Evolutionary conservation across 208 protist genomes (phyloP), one percentile per base, ranked within the genome.

Genomic region (Balamuthia mandrillaris): DNA sequence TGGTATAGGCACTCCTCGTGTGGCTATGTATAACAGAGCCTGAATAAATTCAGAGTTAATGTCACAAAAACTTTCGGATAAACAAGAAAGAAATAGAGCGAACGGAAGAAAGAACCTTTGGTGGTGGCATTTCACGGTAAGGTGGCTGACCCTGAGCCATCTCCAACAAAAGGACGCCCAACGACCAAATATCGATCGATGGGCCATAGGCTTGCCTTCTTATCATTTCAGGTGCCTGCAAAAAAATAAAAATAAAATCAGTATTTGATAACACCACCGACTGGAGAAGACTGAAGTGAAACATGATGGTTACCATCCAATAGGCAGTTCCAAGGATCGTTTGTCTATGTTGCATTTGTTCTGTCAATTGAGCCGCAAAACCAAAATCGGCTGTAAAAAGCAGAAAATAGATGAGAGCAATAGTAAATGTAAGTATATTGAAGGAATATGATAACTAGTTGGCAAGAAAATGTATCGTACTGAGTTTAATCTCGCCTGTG

Each of bases 261-360:
- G 29, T 24, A 68, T 68, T 24, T 29, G 29, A 14, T n/a, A n/a
- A n/a, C n/a, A n/a, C n/a, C n/a, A n/a, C n/a, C n/a, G 29, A 35
- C 60, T 35, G 29, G 60, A 12, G 14, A 12, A 35, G 16, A 68
- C 14, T 33, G 0, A 24, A 2, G 9, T 35, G 10, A 31, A 41
- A n/a, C n/a, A n/a, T n/a, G n/a, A 1, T 39, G 0, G 78, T 82
- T 37, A 89, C 88, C 92, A 95, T 95, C 92, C 92, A 94, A 51
- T 92, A 93, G 6, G 91, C 88, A 3, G 92, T 94, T 14, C 92
- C 92, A 10, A 94, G 89, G 4, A 94, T 88, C 14, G 92, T 91
- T 4, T 94, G 87, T 14, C 92, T 35, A 31, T 89, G 93, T 27
- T 86, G 84, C 56, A 84, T 63, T 60, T 94, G 86, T 37, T 88